Evolutionary conservation across 805 yeast species (phyloP), one percentile per base, ranked within the genome.

Genomic region (Nakazawaea wyomingensis): DNA sequence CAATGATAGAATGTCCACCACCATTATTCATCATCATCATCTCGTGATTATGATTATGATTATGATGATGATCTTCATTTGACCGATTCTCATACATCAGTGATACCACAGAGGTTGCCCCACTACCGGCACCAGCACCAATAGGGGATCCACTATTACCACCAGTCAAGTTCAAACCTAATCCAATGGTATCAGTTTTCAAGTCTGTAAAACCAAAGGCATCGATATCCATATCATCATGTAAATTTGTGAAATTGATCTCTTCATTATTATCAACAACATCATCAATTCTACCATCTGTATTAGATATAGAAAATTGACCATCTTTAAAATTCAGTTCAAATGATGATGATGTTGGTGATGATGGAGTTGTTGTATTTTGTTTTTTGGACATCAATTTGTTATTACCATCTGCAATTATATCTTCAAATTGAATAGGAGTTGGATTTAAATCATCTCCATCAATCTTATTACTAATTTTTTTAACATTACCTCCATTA

Each of bases 391-490:
- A n/a, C n/a, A n/a, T n/a, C n/a, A n/a, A n/a, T n/a, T n/a, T 41
- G 38, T 28, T 24, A 21, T 28, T 46, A 33, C 28, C 24, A 43
- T 43, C 52, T 9, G 11, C 27, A 24, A 24, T 11, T 8, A 8
- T 28, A 19, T 30, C 31, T 11, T 21, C 34, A 26, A 39, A 38
- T 26, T 28, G 32, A 13, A 68, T 54, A 2, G 72, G 66, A 3
- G 76, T 68, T 1, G 79, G 77, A 50, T 69, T 65, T 41, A 69
- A 57, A 51, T 73, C 78, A 48, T 72, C 78, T 13, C 78, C 79
- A 51, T 71, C 76, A 27, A 55, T 51, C 44, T 55, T 52, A 2
- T 33, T 52, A 8, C 34, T 26, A 4, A 24, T 7, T 24, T 38
- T 37, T 14, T 36, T 33, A 5, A 31, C 10, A 14, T 33, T 22